A percentile compares a stretch with the other conserved stretches of the same genome.
phyloP scores from a whole-genome alignment of 139 green algal species.

The Chara braunii region DNA sequence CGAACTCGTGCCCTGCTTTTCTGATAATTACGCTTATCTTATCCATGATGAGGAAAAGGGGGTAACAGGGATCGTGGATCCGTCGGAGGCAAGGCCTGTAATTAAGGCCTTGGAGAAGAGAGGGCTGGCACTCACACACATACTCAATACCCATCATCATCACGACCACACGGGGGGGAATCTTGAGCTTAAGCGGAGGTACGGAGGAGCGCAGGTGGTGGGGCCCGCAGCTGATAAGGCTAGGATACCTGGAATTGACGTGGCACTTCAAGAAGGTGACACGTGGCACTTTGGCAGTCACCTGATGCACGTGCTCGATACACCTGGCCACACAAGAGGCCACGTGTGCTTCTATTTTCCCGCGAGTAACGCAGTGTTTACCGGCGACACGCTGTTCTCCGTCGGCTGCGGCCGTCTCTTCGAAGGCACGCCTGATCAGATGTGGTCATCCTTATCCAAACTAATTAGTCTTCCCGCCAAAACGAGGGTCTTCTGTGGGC shows the following conservation, averaged over 20 bases:
- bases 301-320: slow-evolving; percentile 40
- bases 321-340: slow-evolving; percentile 46
- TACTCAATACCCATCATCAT: slow-evolving; percentile 51
- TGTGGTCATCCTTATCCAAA: slow-evolving; percentile 43
- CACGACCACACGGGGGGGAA: slow-evolving; percentile 48
- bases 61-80: slow-evolving; percentile 43
- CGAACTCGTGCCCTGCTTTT: slow-evolving; percentile 46
- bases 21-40: slow-evolving; percentile 53
- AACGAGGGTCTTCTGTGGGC: slow-evolving; percentile 47
- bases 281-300: slow-evolving; percentile 43
- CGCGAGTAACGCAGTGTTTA: slow-evolving; percentile 26
- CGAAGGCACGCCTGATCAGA: slow-evolving; percentile 45
- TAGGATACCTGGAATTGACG: slow-evolving; percentile 38
- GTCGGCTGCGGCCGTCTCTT: slow-evolving; percentile 48
- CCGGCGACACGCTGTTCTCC: slow-evolving; percentile 48
- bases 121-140: slow-evolving; percentile 20
- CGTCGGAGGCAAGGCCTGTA: slow-evolving; percentile 39
- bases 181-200: slow-evolving; percentile 33
- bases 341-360: slow-evolving; percentile 48
- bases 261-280: slow-evolving; percentile 38
- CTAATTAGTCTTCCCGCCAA: slow-evolving; percentile 27
- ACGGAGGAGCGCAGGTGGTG: slow-evolving; percentile 24
- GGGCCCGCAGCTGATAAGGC: slow-evolving; percentile 27
- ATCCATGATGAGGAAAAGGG: slow-evolving; percentile 27
- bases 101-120: slow-evolving; percentile 6